A percentile compares a stretch with the other conserved stretches of the same genome.
These are phyloP conservation scores for Trichopus zeylanicus DNA, from an alignment of 116 monocot genomes.

Conservation along the genomic window DNA sequence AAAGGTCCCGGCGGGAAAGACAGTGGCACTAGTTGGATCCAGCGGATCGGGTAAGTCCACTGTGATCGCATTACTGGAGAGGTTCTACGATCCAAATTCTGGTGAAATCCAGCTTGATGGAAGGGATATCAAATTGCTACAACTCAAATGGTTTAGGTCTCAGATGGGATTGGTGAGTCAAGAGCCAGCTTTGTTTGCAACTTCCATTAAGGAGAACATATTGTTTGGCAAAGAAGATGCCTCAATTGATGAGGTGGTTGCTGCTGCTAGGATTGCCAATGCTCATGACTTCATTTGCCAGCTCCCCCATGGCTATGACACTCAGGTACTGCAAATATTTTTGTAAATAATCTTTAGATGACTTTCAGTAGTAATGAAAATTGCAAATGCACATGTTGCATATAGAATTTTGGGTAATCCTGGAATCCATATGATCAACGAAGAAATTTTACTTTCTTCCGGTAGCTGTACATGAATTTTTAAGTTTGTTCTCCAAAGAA, in stretches of 20 bases:
- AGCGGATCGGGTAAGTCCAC: background rate
- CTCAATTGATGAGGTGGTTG: background rate
- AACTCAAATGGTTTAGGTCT: constrained; percentile 1
- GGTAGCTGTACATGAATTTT: too few species aligned
- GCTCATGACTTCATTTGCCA: background rate
- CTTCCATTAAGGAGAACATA: background rate
- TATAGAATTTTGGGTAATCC: too few species aligned
- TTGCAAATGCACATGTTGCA: too few species aligned
- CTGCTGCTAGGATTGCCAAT: background rate
- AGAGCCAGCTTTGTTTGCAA: background rate
- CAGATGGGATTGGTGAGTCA: background rate
- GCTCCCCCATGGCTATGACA: background rate
- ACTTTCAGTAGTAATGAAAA: too few species aligned
- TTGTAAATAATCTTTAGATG: too few species aligned
- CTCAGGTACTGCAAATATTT: background rate
- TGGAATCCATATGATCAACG: too few species aligned
- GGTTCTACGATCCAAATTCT: background rate
- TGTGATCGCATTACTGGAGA: background rate
- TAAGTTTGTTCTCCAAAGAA: too few species aligned
- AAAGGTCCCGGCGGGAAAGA: background rate
- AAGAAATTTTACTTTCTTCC: too few species aligned
- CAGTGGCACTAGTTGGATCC: background rate
- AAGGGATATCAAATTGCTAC: background rate
- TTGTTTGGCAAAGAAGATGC: background rate
- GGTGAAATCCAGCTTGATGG: background rate